Evolutionary conservation across 257 asterid species (phyloP).

Genomic region (Jaltomata sinuosa): DNA sequence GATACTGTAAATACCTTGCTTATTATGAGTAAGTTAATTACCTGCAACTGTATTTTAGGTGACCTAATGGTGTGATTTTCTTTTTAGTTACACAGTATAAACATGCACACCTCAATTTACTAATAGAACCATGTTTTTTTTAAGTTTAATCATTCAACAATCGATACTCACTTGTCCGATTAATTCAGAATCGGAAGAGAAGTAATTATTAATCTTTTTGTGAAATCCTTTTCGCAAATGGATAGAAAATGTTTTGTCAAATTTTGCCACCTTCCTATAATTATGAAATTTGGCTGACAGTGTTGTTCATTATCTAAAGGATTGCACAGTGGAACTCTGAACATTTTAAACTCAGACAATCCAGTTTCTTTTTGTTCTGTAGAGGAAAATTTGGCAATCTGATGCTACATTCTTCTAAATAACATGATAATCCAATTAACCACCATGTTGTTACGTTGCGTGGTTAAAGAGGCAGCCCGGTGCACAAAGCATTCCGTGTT

Average conservation of each 20-base stretch:
- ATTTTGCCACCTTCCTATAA: too few relatives aligned
- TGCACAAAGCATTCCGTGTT: neutral
- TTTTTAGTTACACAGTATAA: neutral
- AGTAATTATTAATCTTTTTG: too few relatives aligned
- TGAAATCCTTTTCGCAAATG: too few relatives aligned
- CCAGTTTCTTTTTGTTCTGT: neutral
- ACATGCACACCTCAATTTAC: neutral
- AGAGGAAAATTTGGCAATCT: neutral
- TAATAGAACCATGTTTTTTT: neutral
- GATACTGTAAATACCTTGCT: too few relatives aligned
- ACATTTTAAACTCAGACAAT: neutral
- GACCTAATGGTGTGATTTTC: slow-evolving; percentile 54
- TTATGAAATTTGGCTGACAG: too few relatives aligned
- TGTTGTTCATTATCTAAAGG: neutral
- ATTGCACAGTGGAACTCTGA: neutral
- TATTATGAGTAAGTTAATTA: too few relatives aligned
- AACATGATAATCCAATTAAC: neutral
- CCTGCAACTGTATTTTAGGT: too few relatives aligned
- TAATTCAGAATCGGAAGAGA: too few relatives aligned
- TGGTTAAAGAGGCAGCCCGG: neutral
- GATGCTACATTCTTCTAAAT: neutral
- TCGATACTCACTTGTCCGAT: neutral
- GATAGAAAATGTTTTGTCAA: too few relatives aligned
- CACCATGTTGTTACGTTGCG: neutral
- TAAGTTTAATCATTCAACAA: neutral